phyloP scores from a whole-genome alignment of 176 grass and related monocot genomes.

The Lolium multiflorum region DNA sequence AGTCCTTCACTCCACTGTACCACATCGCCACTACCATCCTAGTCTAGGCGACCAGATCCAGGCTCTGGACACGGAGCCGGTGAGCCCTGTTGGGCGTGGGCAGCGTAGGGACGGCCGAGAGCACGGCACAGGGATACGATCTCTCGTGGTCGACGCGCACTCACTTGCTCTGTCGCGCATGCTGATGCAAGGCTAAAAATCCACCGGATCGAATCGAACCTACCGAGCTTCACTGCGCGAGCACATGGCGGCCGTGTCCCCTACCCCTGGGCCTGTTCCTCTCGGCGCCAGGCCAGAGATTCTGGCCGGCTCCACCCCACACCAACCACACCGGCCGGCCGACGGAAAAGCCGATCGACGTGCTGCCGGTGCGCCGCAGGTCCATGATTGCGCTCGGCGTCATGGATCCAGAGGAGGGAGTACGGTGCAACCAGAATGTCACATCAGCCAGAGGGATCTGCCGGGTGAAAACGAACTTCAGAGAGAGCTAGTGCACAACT shows the following conservation, averaged over 20 bases:
- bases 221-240: conserved; percentile 1
- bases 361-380: not conserved
- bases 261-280: not conserved
- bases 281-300: not conserved
- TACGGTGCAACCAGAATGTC: conserved; percentile 23
- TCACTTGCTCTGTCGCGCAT: not conserved
- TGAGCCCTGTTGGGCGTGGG: too few species aligned
- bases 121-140: not conserved
- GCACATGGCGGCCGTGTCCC: conserved; percentile 19
- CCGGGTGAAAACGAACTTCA: not conserved
- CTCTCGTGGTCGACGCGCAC: not conserved
- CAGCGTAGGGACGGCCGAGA: not conserved
- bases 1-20: not conserved
- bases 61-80: not conserved
- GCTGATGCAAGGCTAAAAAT: not conserved
- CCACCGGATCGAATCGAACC: not conserved
- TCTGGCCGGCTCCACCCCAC: conserved; percentile 24
- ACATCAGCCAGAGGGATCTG: conserved; percentile 18
- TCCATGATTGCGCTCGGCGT: conserved; percentile 20
- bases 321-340: conserved; percentile 30
- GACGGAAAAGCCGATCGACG: conserved; percentile 6
- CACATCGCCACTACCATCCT: not conserved
- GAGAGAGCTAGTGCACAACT: too few species aligned
- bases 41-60: not conserved
- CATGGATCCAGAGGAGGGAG: not conserved